Conservation (phyloP, 352 stramenopile genomes). For the Globisporangium viniferum region DNA sequence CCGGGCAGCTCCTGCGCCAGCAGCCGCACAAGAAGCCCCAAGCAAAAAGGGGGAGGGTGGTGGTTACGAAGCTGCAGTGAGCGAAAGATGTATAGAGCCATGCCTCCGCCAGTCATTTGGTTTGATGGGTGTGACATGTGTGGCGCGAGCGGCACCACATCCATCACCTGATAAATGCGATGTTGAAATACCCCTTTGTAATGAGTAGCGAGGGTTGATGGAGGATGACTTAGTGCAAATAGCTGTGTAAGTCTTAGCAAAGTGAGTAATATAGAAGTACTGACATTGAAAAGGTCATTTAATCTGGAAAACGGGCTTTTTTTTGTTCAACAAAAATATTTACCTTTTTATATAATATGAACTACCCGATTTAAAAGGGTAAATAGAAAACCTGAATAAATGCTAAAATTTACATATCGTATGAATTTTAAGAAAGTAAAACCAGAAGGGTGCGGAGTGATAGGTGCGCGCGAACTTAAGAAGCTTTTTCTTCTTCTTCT, state of each 20-base stretch:
- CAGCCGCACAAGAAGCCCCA: conserved; percentile 2
- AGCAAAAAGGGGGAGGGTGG: background rate
- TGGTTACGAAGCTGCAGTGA: background rate
- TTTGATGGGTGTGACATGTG: conserved; percentile 12
- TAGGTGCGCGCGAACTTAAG: background rate
- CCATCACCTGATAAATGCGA: background rate
- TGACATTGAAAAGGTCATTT: background rate
- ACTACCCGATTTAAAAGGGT: no score
- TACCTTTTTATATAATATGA: no score
- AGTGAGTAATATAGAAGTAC: background rate
- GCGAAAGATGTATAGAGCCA: conserved; percentile 3
- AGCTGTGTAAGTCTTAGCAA: background rate
- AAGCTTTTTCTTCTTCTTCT: no score
- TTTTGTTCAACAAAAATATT: no score
- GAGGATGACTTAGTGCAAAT: background rate
- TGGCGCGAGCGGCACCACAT: conserved; percentile 8
- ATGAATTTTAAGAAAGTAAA: no score
- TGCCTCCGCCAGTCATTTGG: conserved; percentile 7
- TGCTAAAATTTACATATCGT: no score
- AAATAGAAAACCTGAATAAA: no score
- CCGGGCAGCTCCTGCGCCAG: conserved; percentile 1
- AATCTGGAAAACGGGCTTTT: no score
- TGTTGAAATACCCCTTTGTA: background rate
- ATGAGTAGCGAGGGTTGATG: background rate
- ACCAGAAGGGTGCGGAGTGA: no score